phyloP scores from a whole-genome alignment of 2,329 filamentous ascomycete species.

The Beauveria bassiana region DNA sequence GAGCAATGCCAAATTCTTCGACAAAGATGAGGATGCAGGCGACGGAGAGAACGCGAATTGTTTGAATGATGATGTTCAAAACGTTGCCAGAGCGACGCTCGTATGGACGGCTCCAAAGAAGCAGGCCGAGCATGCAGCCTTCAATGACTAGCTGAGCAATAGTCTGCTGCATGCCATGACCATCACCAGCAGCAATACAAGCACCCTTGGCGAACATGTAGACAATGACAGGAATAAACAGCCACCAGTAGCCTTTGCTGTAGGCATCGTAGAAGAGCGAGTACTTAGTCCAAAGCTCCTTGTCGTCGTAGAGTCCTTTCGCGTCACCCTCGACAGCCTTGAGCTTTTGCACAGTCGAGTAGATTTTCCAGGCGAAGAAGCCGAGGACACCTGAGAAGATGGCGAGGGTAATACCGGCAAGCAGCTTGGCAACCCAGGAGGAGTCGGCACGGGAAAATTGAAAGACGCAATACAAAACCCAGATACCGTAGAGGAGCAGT shows the following conservation, averaged over 20 bases:
- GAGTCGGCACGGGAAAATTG: constrained; percentile 93
- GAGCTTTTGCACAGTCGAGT: constrained; percentile 62
- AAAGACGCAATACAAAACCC: constrained; percentile 93
- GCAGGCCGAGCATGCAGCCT: constrained; percentile 64
- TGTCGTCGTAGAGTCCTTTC: constrained; percentile 73
- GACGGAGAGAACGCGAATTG: constrained; percentile 82
- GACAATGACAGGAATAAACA: constrained; percentile 81
- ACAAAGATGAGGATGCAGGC: constrained; percentile 88
- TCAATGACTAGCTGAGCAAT: constrained; percentile 76
- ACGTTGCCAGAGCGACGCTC: constrained; percentile 81
- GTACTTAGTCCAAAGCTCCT: constrained; percentile 89
- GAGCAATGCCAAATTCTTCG: constrained; percentile 78
- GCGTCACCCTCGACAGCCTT: constrained; percentile 69
- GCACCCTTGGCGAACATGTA: constrained; percentile 89
- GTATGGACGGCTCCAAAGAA: constrained; percentile 81
- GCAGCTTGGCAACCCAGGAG: constrained; percentile 70
- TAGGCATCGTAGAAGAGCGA: constrained; percentile 96
- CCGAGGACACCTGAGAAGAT: constrained; percentile 74
- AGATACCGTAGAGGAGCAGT: constrained; percentile 84
- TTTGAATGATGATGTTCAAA: constrained; percentile 88
- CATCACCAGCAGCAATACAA: constrained; percentile 76
- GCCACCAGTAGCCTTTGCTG: constrained; percentile 93
- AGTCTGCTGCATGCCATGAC: constrained; percentile 75
- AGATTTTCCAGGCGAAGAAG: constrained; percentile 83
- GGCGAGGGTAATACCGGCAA: constrained; percentile 73